These are phyloP conservation scores for Paecilomyces variotii DNA, from an alignment of 2,329 filamentous ascomycete genomes.

Conservation along the genomic window DNA sequence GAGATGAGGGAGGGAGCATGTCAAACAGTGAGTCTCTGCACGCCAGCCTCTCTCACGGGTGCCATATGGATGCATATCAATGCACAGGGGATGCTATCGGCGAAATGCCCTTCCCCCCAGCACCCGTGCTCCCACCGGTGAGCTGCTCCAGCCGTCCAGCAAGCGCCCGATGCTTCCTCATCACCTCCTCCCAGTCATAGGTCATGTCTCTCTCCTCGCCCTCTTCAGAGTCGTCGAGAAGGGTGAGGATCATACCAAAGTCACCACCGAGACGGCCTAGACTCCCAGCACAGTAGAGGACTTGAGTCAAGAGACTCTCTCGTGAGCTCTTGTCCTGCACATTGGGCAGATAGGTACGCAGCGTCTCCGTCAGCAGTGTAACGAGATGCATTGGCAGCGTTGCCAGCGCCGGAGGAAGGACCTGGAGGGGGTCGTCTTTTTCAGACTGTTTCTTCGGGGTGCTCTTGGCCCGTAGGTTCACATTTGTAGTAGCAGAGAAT, in stretches of 20 bases:
- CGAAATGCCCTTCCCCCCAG: conserved; percentile 9
- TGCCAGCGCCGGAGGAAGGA: conserved; percentile 66
- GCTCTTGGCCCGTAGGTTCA: conserved; percentile 14
- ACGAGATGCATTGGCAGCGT: conserved; percentile 81
- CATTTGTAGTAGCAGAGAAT: conserved; percentile 14
- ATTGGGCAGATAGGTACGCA: conserved; percentile 69
- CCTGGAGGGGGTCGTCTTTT: conserved; percentile 30
- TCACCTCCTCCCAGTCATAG: conserved; percentile 73
- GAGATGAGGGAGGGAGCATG: no score
- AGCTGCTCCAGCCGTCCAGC: conserved; percentile 56
- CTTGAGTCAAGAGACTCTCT: conserved; percentile 84
- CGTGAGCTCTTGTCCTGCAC: conserved; percentile 70
- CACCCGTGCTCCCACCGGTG: conserved; percentile 18
- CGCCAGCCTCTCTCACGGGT: no score
- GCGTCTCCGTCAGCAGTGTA: conserved; percentile 67
- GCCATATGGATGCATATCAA: background rate
- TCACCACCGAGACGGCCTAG: conserved; percentile 84
- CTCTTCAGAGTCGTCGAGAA: conserved; percentile 35
- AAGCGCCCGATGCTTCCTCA: conserved; percentile 77
- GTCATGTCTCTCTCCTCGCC: conserved; percentile 39
- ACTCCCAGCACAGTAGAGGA: conserved; percentile 87
- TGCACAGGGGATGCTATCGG: conserved; percentile 11
- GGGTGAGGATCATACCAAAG: conserved; percentile 78
- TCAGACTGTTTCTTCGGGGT: conserved; percentile 13
- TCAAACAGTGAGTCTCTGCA: no score